These are phyloP conservation scores for Thermothelomyces thermophilus DNA, from an alignment of 2,329 filamentous ascomycete genomes.

Conservation along the genomic window DNA sequence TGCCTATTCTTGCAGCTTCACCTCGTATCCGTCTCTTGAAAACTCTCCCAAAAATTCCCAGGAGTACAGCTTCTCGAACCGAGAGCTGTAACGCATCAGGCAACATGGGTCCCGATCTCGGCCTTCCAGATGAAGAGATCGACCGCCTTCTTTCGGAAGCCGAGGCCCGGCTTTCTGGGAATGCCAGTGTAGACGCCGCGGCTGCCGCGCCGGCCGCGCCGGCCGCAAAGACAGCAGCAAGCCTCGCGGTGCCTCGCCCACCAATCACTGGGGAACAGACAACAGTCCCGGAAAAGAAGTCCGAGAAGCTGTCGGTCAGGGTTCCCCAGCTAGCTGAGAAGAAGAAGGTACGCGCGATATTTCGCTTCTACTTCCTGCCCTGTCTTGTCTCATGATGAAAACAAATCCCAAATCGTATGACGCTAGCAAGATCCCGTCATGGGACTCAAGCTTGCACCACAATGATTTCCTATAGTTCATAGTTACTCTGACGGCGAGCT, in stretches of 20 bases:
- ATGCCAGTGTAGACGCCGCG: conserved; percentile 15
- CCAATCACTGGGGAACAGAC: conserved; percentile 19
- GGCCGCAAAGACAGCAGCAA: conserved; percentile 13
- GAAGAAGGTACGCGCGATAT: conserved; percentile 29
- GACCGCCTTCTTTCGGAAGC: conserved; percentile 35
- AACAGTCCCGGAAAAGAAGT: conserved; percentile 15
- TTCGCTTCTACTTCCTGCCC: neutral
- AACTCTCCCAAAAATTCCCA: neutral
- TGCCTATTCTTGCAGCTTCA: too few species aligned
- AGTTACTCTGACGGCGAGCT: conserved; percentile 60
- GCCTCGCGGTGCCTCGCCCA: conserved; percentile 13
- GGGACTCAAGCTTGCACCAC: conserved; percentile 63
- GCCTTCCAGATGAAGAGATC: conserved; percentile 33
- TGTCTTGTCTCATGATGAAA: conserved; percentile 63
- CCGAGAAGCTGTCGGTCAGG: conserved; percentile 27
- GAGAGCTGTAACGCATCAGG: conserved; percentile 6
- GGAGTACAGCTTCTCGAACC: conserved; percentile 2
- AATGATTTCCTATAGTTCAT: conserved; percentile 55
- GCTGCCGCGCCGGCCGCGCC: conserved; percentile 12
- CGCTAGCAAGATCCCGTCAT: conserved; percentile 74
- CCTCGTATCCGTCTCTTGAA: neutral
- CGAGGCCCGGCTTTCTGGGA: conserved; percentile 31
- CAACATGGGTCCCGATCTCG: conserved; percentile 25
- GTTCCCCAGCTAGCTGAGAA: conserved; percentile 26
- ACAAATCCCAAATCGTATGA: conserved; percentile 65